These are phyloP conservation scores for Talaromyces sp. DNA, from an alignment of 2,329 filamentous ascomycete species.

Conservation along the genomic window DNA sequence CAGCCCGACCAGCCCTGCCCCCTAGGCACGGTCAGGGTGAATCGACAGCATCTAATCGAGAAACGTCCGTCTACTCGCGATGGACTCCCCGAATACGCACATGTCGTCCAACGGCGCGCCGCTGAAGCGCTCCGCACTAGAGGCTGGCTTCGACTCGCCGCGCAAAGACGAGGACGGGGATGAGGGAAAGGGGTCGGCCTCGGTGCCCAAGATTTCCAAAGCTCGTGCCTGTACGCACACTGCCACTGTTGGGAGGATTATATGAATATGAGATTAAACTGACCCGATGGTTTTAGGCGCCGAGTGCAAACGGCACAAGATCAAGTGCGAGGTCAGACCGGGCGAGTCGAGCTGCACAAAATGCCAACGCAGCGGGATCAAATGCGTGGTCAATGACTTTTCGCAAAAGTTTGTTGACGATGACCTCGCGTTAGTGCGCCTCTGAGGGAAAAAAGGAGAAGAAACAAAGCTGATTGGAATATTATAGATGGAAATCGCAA, in stretches of 20 bases:
- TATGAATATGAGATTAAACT: background rate
- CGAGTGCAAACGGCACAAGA: slow-evolving; percentile 53
- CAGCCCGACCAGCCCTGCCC: background rate
- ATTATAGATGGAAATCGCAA: slow-evolving; percentile 42
- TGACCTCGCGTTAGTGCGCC: slow-evolving; percentile 44
- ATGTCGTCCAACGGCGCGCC: slow-evolving; percentile 18
- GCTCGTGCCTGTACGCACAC: slow-evolving; percentile 36
- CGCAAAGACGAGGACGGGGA: slow-evolving; percentile 20
- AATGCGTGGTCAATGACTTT: slow-evolving; percentile 53
- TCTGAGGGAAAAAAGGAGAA: background rate
- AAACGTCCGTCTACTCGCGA: background rate
- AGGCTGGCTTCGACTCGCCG: slow-evolving; percentile 29
- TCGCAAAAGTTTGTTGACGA: slow-evolving; percentile 53
- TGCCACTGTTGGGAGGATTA: background rate
- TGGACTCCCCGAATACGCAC: background rate
- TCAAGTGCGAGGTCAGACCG: slow-evolving; percentile 49
- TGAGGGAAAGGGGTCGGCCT: slow-evolving; percentile 9
- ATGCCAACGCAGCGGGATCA: slow-evolving; percentile 47
- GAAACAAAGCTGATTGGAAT: background rate
- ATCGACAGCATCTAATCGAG: background rate
- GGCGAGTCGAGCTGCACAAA: slow-evolving; percentile 46
- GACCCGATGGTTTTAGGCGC: slow-evolving; percentile 27
- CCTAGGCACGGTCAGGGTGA: background rate
- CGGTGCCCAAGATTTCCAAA: slow-evolving; percentile 35
- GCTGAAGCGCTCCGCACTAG: slow-evolving; percentile 33